Evolutionary conservation across 192 early-diverging fungal species (phyloP).

Genomic region (Radiomyces spectabilis): DNA sequence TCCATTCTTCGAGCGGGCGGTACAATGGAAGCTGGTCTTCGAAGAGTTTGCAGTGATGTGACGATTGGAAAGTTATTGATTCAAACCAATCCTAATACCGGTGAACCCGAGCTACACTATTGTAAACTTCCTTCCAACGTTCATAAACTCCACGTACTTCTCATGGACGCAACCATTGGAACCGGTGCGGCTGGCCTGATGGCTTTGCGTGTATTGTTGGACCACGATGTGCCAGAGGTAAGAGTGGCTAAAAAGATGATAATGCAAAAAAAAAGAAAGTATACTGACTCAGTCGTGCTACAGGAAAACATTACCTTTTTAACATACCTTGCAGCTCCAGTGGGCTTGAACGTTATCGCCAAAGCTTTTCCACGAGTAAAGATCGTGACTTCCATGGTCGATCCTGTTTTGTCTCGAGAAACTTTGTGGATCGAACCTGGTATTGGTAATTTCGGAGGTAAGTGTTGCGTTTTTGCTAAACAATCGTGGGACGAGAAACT

Average conservation of each 20-base stretch:
- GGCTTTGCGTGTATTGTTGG: slow-evolving; percentile 89
- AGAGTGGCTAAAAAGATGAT: neutral
- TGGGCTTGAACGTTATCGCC: slow-evolving; percentile 71
- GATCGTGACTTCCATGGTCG: slow-evolving; percentile 77
- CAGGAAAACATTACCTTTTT: slow-evolving; percentile 77
- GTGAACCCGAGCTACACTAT: slow-evolving; percentile 88
- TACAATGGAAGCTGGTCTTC: slow-evolving; percentile 84
- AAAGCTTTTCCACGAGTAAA: slow-evolving; percentile 77
- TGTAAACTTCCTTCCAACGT: slow-evolving; percentile 71
- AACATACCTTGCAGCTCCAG: slow-evolving; percentile 70
- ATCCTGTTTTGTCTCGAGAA: slow-evolving; percentile 54
- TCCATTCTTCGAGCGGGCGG: slow-evolving; percentile 83
- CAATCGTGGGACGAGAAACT: neutral
- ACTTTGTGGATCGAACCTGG: slow-evolving; percentile 73
- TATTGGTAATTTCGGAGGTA: slow-evolving; percentile 81
- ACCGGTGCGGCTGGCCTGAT: slow-evolving; percentile 93
- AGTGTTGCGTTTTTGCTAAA: neutral
- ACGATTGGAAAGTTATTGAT: slow-evolving; percentile 89
- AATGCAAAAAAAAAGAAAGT: neutral
- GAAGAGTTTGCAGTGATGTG: slow-evolving; percentile 71
- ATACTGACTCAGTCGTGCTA: too few species aligned
- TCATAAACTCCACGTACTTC: slow-evolving; percentile 50
- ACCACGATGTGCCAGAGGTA: slow-evolving; percentile 79
- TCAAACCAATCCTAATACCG: slow-evolving; percentile 67
- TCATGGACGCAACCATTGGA: slow-evolving; percentile 85